Evolutionary conservation across 108 stramenopile species (phyloP), one percentile per base, ranked within the genome.

Genomic region (Epipyxis sp.): DNA sequence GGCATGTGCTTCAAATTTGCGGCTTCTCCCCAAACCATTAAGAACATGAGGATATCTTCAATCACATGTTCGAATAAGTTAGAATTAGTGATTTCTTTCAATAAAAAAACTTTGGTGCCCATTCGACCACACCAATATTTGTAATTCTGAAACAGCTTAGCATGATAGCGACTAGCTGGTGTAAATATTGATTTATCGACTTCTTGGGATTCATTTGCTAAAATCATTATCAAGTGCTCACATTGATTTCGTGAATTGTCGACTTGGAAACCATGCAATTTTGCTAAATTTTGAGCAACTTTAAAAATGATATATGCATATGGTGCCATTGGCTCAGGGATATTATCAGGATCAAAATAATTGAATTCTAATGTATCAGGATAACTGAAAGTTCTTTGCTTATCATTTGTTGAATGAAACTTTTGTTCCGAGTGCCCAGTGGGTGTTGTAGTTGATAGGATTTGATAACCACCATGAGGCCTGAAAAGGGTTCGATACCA

Each of bases 11-110:
- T 86, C 27, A 98, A 84, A 83, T 98, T 98, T 59, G 90, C 90
- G 0, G 90, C 93, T 88, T 98, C 97, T 1, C 97, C 96, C 97
- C 97, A 98, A 65, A 98, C 88, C 79, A 93, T 95, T 76, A 98
- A 93, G 85, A 88, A 95, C 10, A 98, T 83, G 1, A 98, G 92
- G 44, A 98, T 78, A 84, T 98, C 95, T 10, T 69, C 27, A 65
- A 80, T n/a, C 32, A 59, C 34, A 46, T 27, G 10, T 59, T 72
- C 59, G 0, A 0, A 29, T 43, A 6, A n/a, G 6, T 44, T 59
- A 32, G 20, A n/a, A 32, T 29, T 42, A 39, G 67, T 69, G 29
- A 57, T 20, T 25, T 65, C 62, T 62, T 2, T 40, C 54, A 42
- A n/a, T 20, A 25, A n/a, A 39, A 34, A 16, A 32, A 95, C 95